Evolutionary conservation across 1,284 basidiomycete genomes (phyloP), one percentile per base, ranked within the genome.

Genomic region (Trametes pubescens): DNA sequence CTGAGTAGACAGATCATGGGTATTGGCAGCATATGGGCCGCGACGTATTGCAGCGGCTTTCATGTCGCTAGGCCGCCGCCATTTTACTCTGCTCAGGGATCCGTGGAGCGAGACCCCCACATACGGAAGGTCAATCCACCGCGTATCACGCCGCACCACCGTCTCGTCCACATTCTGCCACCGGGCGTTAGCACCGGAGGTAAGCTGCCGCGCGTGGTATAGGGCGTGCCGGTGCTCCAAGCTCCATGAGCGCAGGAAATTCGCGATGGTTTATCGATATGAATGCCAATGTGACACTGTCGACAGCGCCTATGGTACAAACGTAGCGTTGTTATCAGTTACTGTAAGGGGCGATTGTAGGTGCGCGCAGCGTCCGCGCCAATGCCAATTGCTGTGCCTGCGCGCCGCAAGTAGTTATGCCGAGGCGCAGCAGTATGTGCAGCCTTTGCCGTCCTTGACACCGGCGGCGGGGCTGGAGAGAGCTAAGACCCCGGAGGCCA

Each of bases 401-500:
- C 29, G 49, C 29, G 49, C 10, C 32, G 49, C 49, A 18, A 24
- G n/a, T 7, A 14, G 44, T 43, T 16, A 44, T n/a, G 44, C 5
- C 48, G 5, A n/a, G 29, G 49, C 49, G 29, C 49, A 51, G 49
- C 51, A n/a, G 13, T 13, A 21, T 21, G 51, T 14, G 51, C 35
- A 38, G 34, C 35, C 51, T 13, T 1, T 3, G 32, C 9, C 10
- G 52, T 9, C 37, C 24, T 11, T 43, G 52, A 38, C 24, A 21
- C 51, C 47, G 47, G 47, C 47, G 47, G 47, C 21, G 44, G 29
- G 47, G 47, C 29, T 51, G 49, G 49, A 51, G 49, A 54, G 37
- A 54, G 52, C 52, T 54, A 40, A 54, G 52, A 54, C 22, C 52
- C 52, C 52, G 54, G 54, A n/a, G 32, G 43, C 54, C 37, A 38